Base-by-base conservation (phyloP, 345 rosid species). In the Isatis tinctoria region DNA sequence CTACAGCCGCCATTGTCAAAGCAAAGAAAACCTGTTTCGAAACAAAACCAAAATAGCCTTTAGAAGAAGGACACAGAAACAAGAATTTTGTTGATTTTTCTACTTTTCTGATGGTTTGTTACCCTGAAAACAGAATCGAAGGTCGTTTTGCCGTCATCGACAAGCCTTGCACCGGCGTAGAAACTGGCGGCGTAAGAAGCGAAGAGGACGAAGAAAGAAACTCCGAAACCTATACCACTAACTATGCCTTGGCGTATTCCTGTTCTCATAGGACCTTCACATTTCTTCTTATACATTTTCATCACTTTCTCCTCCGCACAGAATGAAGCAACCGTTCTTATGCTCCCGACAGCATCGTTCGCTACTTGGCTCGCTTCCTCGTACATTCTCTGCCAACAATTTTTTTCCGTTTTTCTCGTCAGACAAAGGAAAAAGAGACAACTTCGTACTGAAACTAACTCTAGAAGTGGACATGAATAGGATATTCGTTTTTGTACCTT, bases 301-400 rank as follows among this genome's bases (percentile, higher is more conserved):
- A 90, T 89, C 73, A 90, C 87, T 72, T 85, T 93, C 69, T 89
- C 96, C 67, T 90, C 98, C 0, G 93, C 93, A 68, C 97, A 90
- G 78, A 86, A 93, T 3, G 97, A 93, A 60, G 97, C 90, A 47
- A 90, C 91, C 10, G 98, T 89, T 79, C 98, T 83, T 60, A 93
- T 90, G 61, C 96, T 89, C 57, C 96, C 96, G 5, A 90, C 96
- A 18, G 98, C 98, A 51, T 93, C 97, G n/a, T 75, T 86, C 8
- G 98, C 98, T 43, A 90, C 92, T 83, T 89, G 93, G 74, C 97
- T 91, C 7, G 97, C 97, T 76, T 93, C 90, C 83, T 89, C 96
- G 11, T 93, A 93, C 93, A 83, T 87, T 82, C 68, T 73, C 97
- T 93, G 85, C 73, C 67, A 74, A 47, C 14, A 65, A 2, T 5